These are phyloP conservation scores for Fulvia fulva DNA, from an alignment of 2,329 filamentous ascomycete species.

Conservation along the genomic window DNA sequence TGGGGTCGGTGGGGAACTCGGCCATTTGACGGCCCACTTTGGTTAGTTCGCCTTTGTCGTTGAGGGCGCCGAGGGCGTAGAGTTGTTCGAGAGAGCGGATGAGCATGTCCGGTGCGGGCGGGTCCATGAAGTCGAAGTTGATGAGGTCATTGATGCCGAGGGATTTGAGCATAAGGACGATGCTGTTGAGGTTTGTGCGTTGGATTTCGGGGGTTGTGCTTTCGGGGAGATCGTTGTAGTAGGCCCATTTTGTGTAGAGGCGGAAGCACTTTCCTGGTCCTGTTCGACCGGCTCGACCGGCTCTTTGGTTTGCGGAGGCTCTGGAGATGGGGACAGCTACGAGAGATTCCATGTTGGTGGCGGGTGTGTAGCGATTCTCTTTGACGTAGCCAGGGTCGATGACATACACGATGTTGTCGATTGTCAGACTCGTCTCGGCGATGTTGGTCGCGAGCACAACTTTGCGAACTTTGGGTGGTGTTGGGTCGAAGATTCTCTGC, in stretches of 20 bases:
- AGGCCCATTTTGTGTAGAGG: constrained; percentile 84
- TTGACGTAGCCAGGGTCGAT: constrained; percentile 96
- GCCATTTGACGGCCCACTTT: constrained; percentile 91
- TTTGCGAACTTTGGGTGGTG: constrained; percentile 78
- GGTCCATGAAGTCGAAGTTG: constrained; percentile 94
- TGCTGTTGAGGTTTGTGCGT: constrained; percentile 77
- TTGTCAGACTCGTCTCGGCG: constrained; percentile 90
- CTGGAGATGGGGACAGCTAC: constrained; percentile 88
- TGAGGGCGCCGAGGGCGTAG: constrained; percentile 84
- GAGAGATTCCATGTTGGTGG: constrained; percentile 86
- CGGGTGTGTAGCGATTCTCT: constrained; percentile 87
- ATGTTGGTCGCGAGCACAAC: constrained; percentile 96
- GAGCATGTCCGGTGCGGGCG: constrained; percentile 82
- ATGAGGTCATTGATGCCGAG: constrained; percentile 89
- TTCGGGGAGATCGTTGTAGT: constrained; percentile 88
- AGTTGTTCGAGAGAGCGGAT: constrained; percentile 86
- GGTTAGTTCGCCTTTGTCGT: constrained; percentile 82
- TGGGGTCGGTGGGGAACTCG: constrained; percentile 88
- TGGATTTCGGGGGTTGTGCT: constrained; percentile 91
- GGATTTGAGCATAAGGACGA: constrained; percentile 82
- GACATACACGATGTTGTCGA: constrained; percentile 93
- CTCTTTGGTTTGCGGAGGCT: constrained; percentile 88
- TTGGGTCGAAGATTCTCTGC: constrained; percentile 90
- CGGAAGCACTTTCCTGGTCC: constrained; percentile 90
- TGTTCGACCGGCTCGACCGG: constrained; percentile 87